phyloP scores from a whole-genome alignment of 179 eudicot species.

The Nepenthes alata region DNA sequence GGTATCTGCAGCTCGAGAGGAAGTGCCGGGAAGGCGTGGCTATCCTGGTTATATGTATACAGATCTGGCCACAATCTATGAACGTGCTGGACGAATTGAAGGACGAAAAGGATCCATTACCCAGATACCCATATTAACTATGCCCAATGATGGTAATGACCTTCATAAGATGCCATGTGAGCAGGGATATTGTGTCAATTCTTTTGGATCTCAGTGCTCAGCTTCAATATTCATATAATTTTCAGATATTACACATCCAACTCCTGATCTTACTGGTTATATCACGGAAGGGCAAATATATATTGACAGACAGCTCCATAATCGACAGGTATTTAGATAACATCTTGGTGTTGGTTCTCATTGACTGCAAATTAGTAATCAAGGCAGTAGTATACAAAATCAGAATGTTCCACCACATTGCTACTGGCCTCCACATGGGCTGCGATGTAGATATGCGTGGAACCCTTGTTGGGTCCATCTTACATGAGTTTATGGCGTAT shows the following conservation, averaged over 20 bases:
- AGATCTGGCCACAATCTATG: constrained; percentile 97
- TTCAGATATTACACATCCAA: constrained; percentile 96
- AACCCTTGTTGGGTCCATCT: too few species aligned
- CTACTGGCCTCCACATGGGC: too few species aligned
- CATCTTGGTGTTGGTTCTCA: too few species aligned
- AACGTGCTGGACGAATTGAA: constrained; percentile 98
- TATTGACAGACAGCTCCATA: constrained; percentile 91
- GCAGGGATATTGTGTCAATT: too few species aligned
- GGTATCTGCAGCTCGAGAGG: constrained; percentile 99
- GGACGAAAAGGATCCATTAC: constrained; percentile 95
- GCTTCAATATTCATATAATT: constrained; percentile 7
- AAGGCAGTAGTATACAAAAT: too few species aligned
- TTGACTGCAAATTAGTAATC: too few species aligned
- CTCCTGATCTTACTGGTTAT: constrained; percentile 99
- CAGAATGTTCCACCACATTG: too few species aligned
- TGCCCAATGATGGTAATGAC: constrained; percentile 88
- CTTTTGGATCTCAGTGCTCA: neutral
- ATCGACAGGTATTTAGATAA: constrained; percentile 54
- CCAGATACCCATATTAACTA: constrained; percentile 92
- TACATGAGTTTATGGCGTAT: too few species aligned
- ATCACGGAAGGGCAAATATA: constrained; percentile 98
- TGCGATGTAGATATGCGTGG: too few species aligned
- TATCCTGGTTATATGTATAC: constrained; percentile 99
- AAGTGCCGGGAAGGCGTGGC: constrained; percentile 99
- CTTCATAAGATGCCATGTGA: neutral